Evolutionary conservation across 2,329 filamentous ascomycete species (phyloP), one percentile per base, ranked within the genome.

Genomic region (Trichoderma sp.): DNA sequence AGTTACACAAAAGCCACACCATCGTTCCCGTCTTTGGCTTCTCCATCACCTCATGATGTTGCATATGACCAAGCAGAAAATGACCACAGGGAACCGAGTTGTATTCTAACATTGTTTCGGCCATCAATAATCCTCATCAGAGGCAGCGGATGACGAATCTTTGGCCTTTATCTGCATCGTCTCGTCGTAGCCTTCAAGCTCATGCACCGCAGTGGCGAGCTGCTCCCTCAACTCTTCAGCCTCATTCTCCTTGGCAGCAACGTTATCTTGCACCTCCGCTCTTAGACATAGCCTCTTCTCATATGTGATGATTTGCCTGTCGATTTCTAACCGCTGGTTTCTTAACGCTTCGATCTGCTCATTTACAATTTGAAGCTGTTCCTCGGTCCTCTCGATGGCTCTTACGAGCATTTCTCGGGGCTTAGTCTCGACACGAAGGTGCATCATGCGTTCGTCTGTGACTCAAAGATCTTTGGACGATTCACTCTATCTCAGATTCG

Each of bases 251-350:
- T 62, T 71, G n/a, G 53, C 56, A 11, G 6, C 9, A 14, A 69
- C 58, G 9, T 39, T 15, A 9, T 24, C 56, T 21, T 62, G 34
- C 7, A 71, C 7, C 8, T 68, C 21, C 18, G 8, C 15, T 21
- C 63, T 62, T 9, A 71, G 18, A 12, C 24, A n/a, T 14, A 47
- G 53, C 9, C 64, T 36, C 12, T 4, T 18, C 6, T 62, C 70
- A 28, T 61, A 71, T 12, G 63, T 36, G 24, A 67, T 58, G 21
- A 71, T 24, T 60, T 65, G 69, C 43, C 61, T 43, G 6, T 47
- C 65, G 18, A 68, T 43, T 24, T 60, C 24, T 2, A 47, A 34
- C 12, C 34, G 18, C 30, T 15, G 28, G 5, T 47, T 15, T 15
- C 34, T 66, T 4, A 57, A 6, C 3, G 15, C 5, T 7, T 68